Conservation (phyloP, 2,329 filamentous ascomycete genomes). For the Pestalotiopsis sp. region DNA sequence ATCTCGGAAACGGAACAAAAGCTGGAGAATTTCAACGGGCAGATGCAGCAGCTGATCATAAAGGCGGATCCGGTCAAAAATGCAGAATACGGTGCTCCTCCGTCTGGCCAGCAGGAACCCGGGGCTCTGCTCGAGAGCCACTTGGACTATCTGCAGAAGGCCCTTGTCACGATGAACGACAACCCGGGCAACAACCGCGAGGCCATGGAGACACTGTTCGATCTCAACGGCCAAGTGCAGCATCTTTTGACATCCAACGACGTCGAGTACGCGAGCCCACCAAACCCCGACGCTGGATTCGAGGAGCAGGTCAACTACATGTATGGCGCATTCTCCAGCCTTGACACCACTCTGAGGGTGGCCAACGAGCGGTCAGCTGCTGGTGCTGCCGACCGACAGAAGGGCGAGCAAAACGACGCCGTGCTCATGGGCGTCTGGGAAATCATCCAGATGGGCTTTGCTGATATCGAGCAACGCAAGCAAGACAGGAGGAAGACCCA, state of each 20-base stretch:
- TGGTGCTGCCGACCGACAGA: slow-evolving; percentile 35
- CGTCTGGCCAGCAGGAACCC: slow-evolving; percentile 39
- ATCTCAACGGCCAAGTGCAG: slow-evolving; percentile 65
- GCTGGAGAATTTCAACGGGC: slow-evolving; percentile 67
- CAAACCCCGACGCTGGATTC: slow-evolving; percentile 56
- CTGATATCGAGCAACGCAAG: slow-evolving; percentile 54
- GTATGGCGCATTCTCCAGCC: slow-evolving; percentile 56
- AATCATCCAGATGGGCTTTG: slow-evolving; percentile 55
- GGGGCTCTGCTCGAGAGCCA: slow-evolving; percentile 54
- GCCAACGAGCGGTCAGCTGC: slow-evolving; percentile 31
- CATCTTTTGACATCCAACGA: slow-evolving; percentile 50
- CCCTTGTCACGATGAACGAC: slow-evolving; percentile 59
- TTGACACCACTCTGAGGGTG: slow-evolving; percentile 45
- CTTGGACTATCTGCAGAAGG: slow-evolving; percentile 70
- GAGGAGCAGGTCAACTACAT: slow-evolving; percentile 70
- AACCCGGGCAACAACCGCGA: slow-evolving; percentile 50
- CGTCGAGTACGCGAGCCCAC: slow-evolving; percentile 56
- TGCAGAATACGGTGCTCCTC: slow-evolving; percentile 43
- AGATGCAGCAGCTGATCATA: slow-evolving; percentile 66
- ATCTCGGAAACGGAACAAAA: slow-evolving; percentile 64
- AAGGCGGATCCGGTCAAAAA: slow-evolving; percentile 59
- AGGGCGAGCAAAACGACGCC: slow-evolving; percentile 55
- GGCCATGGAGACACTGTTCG: slow-evolving; percentile 55
- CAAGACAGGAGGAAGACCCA: slow-evolving; percentile 53
- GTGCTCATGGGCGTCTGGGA: slow-evolving; percentile 58